Base-by-base conservation (phyloP, 208 protist species). In the Crithidia acanthocephali region DNA sequence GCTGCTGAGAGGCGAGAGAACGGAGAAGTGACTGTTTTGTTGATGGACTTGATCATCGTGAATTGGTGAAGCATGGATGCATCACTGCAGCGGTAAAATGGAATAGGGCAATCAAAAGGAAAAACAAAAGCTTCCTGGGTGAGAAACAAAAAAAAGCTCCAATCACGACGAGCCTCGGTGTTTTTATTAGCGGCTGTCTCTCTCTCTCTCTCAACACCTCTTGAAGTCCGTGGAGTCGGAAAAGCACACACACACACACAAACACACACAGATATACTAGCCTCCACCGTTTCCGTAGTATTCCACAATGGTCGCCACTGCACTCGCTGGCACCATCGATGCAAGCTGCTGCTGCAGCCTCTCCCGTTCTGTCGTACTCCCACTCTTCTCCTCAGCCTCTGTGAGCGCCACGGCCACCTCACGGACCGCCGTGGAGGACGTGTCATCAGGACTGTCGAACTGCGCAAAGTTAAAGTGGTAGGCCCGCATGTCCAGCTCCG, bases 401-500 rank as follows among this genome's bases (percentile, higher is more conserved):
- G 72, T 42, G 0, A 67, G 47, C 30, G 70, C 45, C n/a, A 15
- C 42, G 20, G 81, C 65, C 18, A 76, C n/a, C 10, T 72, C 59
- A 0, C 90, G 82, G n/a, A 95, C 76, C 8, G 67, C 50, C 8
- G 87, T 86, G 0, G 90, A 93, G 0, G 83, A 92, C 6, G 87
- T 89, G 53, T 76, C 59, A 47, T 87, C 83, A 4, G 75, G 50
- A 6, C 33, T 50, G 1, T 52, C 53, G 32, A 91, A 84, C 30
- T 50, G 32, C 22, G 80, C 77, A 48, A 81, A 84, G 35, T 75
- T 72, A 58, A 93, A 87, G 8, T 57, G 47, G 58, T 90, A 91
- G 8, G 37, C 16, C 1, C 74, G 58, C 23, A 95, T 48, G 51
- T 95, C 77, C 0, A 94, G 44, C 47, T 72, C 68, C 16, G 56